These are phyloP conservation scores for Aspergillus sp. DNA, from an alignment of 2,329 filamentous ascomycete genomes.

Conservation along the genomic window DNA sequence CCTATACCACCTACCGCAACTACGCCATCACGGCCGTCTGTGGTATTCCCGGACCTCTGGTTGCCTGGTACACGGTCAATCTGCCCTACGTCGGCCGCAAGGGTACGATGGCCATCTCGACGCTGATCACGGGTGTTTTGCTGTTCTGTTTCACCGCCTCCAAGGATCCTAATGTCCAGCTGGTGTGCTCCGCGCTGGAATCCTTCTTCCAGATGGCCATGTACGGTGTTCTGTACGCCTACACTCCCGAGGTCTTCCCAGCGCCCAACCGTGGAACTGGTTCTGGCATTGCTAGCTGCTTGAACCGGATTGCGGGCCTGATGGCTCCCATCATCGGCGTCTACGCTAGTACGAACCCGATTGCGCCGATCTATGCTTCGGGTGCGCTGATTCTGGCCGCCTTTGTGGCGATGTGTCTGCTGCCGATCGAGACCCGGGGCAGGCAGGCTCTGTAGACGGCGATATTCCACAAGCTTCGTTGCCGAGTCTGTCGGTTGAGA, in stretches of 20 bases:
- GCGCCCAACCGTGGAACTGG: constrained; percentile 52
- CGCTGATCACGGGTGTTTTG: constrained; percentile 52
- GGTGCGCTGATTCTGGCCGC: constrained; percentile 41
- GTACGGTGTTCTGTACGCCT: constrained; percentile 55
- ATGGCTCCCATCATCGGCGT: constrained; percentile 43
- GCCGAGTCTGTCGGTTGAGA: too few relatives aligned
- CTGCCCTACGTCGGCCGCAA: constrained; percentile 62
- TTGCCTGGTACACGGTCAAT: constrained; percentile 72
- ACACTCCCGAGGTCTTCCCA: constrained; percentile 56
- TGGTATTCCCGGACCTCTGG: constrained; percentile 71
- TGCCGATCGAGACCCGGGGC: constrained; percentile 45
- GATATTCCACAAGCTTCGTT: too few relatives aligned
- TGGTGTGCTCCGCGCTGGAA: constrained; percentile 49
- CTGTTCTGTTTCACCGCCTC: constrained; percentile 55
- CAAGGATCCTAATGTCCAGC: constrained; percentile 45
- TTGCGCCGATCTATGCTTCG: constrained; percentile 43
- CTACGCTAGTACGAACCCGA: constrained; percentile 34
- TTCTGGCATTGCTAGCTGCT: constrained; percentile 41
- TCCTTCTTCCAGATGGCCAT: constrained; percentile 55
- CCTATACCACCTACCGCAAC: constrained; percentile 63
- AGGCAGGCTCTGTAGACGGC: constrained; percentile 32
- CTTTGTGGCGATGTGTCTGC: constrained; percentile 40
- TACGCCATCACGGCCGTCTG: constrained; percentile 76
- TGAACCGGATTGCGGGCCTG: constrained; percentile 42
- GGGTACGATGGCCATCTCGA: constrained; percentile 54